These are phyloP conservation scores for Phyllosticta citrichinensis DNA, from an alignment of 2,329 filamentous ascomycete species.

Conservation along the genomic window DNA sequence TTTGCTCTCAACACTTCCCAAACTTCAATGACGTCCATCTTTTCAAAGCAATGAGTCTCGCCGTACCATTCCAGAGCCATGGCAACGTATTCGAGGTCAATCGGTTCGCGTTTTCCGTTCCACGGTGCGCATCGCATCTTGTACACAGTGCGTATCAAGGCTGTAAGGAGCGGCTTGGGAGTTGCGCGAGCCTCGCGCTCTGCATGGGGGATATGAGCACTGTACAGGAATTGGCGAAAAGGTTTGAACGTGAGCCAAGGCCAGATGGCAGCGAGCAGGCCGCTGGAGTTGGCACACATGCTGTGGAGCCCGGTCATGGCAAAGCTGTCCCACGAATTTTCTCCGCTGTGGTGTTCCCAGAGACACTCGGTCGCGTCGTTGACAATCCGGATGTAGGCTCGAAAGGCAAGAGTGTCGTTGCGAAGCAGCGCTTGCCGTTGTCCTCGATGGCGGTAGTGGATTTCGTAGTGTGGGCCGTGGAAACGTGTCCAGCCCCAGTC, in stretches of 20 bases:
- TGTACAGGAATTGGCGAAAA: constrained; percentile 47
- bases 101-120: constrained; percentile 14
- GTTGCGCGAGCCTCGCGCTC: constrained; percentile 34
- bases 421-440: constrained; percentile 50
- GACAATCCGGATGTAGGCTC: constrained; percentile 51
- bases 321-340: constrained; percentile 48
- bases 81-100: constrained; percentile 25
- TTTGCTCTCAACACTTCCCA: constrained; percentile 45
- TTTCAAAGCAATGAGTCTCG: constrained; percentile 25
- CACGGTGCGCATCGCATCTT: constrained; percentile 29
- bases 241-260: constrained; percentile 51
- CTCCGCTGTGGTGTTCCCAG: constrained; percentile 49
- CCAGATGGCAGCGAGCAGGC: constrained; percentile 45
- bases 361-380: constrained; percentile 50
- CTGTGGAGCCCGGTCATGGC: constrained; percentile 46
- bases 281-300: constrained; percentile 19
- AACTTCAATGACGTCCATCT: constrained; percentile 44
- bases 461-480: constrained; percentile 48
- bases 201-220: constrained; percentile 37
- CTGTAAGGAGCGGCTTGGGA: constrained; percentile 42
- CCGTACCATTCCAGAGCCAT: constrained; percentile 33
- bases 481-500: constrained; percentile 58
- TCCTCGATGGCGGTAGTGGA: constrained; percentile 45
- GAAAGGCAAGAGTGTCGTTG: constrained; percentile 52
- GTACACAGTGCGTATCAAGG: constrained; percentile 43